Evolutionary conservation across 306 rosid genomes (phyloP).

Genomic region (Adenanthera pavonina): DNA sequence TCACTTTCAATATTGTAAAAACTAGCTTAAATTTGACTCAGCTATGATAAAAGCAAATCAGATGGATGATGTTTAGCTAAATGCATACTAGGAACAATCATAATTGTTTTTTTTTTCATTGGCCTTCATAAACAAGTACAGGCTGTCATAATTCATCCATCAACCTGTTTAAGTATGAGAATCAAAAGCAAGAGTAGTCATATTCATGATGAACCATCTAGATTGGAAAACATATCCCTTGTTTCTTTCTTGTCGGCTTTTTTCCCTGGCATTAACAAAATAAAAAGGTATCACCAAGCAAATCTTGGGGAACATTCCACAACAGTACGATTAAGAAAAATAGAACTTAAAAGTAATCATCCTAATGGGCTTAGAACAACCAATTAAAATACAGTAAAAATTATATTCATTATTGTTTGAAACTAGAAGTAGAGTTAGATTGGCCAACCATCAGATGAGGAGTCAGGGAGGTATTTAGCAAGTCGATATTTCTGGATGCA

Average conservation of each 20-base stretch:
- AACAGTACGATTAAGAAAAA: not conserved
- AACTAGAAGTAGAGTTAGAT: constrained; percentile 29
- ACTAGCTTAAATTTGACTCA: not conserved
- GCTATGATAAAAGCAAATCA: constrained; percentile 4
- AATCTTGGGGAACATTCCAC: constrained; percentile 30
- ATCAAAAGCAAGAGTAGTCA: constrained; percentile 21
- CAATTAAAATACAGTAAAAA: not conserved
- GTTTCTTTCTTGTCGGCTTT: constrained; percentile 88
- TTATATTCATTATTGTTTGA: constrained; percentile 19
- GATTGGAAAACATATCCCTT: constrained; percentile 73
- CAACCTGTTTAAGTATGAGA: constrained; percentile 34
- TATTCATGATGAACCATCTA: constrained; percentile 93
- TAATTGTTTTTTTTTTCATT: not conserved
- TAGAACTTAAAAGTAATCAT: not conserved
- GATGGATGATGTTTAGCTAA: constrained; percentile 14
- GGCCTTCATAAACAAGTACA: not conserved
- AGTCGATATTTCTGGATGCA: constrained; percentile 90
- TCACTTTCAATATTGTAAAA: not conserved
- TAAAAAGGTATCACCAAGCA: constrained; percentile 41
- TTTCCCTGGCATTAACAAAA: constrained; percentile 69
- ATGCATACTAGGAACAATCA: not conserved
- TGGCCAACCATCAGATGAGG: constrained; percentile 81
- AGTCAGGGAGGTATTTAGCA: constrained; percentile 88
- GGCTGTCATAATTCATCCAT: not conserved
- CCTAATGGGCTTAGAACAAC: not conserved